Percentiles rank a stretch among this genome's conserved stretches.
Evolutionary conservation across 768 basidiomycete species (phyloP).

Genomic region (Serpula lacrymans): DNA sequence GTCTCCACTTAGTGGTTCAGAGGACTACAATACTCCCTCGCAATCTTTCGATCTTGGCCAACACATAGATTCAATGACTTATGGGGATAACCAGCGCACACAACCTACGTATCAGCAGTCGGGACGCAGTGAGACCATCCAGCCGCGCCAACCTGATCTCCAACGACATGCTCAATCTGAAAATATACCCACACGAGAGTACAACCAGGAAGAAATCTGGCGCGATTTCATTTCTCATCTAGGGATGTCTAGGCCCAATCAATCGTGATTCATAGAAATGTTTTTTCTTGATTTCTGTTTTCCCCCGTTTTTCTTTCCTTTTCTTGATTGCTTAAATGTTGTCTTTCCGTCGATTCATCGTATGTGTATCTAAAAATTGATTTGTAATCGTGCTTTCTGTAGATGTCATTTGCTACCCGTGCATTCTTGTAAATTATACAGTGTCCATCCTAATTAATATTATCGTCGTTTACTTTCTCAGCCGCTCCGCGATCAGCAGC

Average conservation of each 20-base stretch:
- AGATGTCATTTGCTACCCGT: too few relatives aligned
- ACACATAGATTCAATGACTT: neutral
- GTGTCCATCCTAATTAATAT: conserved; percentile 57
- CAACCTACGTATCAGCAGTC: conserved; percentile 4
- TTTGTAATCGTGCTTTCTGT: too few relatives aligned
- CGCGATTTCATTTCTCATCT: conserved; percentile 32
- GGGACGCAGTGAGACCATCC: neutral
- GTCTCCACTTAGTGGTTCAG: neutral
- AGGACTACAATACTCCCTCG: conserved; percentile 1
- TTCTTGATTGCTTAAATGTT: neutral
- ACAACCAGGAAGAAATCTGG: conserved; percentile 39
- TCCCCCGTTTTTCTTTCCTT: conserved; percentile 1
- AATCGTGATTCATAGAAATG: neutral
- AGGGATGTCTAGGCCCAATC: conserved; percentile 10
- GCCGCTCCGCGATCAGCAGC: conserved; percentile 36
- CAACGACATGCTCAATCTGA: neutral
- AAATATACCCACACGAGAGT: conserved; percentile 11
- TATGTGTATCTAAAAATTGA: too few relatives aligned
- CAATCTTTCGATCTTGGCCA: conserved; percentile 3
- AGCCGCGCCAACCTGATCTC: conserved; percentile 2
- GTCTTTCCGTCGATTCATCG: too few relatives aligned
- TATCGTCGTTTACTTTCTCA: conserved; percentile 36
- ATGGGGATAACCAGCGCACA: neutral
- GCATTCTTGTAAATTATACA: conserved; percentile 8
- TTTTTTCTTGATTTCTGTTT: conserved; percentile 2